phyloP scores from a whole-genome alignment of 1,139 yeast genomes.

The Kurtzmaniella quercitrusa region DNA sequence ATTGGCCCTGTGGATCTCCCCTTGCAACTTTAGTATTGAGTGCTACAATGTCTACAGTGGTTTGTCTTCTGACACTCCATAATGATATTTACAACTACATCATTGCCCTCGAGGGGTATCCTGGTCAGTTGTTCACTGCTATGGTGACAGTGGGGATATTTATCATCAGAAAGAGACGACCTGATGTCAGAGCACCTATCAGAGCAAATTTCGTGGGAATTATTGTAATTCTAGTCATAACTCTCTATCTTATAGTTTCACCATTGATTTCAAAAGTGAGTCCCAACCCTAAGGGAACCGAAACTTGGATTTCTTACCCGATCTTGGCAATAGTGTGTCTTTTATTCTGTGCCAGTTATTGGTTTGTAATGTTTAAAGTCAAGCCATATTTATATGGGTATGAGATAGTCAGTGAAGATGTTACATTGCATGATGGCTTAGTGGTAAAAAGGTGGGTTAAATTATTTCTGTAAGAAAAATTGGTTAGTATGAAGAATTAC shows the following conservation, averaged over 20 bases:
- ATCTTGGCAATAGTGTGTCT: constrained; percentile 33
- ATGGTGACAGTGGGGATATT: constrained; percentile 51
- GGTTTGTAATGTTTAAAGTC: constrained; percentile 45
- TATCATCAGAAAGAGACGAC: constrained; percentile 43
- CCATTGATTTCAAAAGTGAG: constrained; percentile 41
- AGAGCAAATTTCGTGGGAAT: constrained; percentile 46
- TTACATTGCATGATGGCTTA: constrained; percentile 50
- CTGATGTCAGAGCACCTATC: constrained; percentile 45
- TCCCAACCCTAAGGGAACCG: constrained; percentile 40
- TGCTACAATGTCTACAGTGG: constrained; percentile 25
- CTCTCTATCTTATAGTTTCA: constrained; percentile 38
- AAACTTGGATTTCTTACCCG: constrained; percentile 52
- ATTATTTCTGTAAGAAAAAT: constrained; percentile 4
- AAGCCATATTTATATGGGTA: constrained; percentile 44
- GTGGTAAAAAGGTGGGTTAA: constrained; percentile 51
- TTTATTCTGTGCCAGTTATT: constrained; percentile 34
- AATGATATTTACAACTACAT: constrained; percentile 79
- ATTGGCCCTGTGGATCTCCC: constrained; percentile 57
- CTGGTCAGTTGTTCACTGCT: constrained; percentile 48
- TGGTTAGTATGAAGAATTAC: too few species aligned
- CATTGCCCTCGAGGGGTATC: constrained; percentile 70
- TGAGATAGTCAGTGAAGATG: constrained; percentile 32
- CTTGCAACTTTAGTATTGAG: constrained; percentile 42
- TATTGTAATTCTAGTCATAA: constrained; percentile 31
- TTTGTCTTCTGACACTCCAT: constrained; percentile 65